These are phyloP conservation scores for Triticum monococcum DNA, from an alignment of 176 grass and related monocot genomes.

Conservation along the genomic window DNA sequence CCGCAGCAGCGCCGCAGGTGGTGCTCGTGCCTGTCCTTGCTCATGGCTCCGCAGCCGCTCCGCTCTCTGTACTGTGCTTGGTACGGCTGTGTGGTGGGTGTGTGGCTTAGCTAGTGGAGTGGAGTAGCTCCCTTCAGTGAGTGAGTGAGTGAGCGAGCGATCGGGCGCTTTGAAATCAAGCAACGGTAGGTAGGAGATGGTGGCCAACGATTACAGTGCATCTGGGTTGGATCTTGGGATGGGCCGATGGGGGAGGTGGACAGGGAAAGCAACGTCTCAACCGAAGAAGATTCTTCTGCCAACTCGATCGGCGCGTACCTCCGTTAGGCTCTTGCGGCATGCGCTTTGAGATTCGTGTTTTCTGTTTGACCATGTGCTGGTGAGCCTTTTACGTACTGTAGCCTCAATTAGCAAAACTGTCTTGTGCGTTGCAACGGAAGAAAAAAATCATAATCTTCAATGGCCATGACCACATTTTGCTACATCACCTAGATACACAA, in stretches of 20 bases:
- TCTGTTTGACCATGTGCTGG: background rate
- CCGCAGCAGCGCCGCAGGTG: conserved; percentile 47
- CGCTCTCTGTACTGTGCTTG: background rate
- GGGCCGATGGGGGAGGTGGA: background rate
- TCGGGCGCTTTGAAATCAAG: background rate
- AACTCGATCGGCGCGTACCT: background rate
- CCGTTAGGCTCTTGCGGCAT: background rate
- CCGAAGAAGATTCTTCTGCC: conserved; percentile 41
- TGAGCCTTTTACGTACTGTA: background rate
- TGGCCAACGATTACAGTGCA: background rate
- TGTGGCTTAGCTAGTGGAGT: background rate
- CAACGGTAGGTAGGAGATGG: background rate
- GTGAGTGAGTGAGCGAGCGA: background rate
- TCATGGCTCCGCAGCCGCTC: conserved; percentile 28
- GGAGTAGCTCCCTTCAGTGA: background rate
- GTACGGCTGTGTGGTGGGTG: background rate
- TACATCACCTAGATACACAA: no score
- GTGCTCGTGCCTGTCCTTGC: conserved; percentile 39
- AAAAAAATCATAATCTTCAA: no score
- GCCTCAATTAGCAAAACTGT: no score
- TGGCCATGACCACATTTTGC: no score
- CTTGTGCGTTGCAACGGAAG: no score
- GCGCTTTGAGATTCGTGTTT: background rate
- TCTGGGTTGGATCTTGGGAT: background rate
- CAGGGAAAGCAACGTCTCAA: conserved; percentile 48